Evolutionary conservation across 352 stramenopile genomes (phyloP), one percentile per base, ranked within the genome.

Genomic region (Pythium graminicola): DNA sequence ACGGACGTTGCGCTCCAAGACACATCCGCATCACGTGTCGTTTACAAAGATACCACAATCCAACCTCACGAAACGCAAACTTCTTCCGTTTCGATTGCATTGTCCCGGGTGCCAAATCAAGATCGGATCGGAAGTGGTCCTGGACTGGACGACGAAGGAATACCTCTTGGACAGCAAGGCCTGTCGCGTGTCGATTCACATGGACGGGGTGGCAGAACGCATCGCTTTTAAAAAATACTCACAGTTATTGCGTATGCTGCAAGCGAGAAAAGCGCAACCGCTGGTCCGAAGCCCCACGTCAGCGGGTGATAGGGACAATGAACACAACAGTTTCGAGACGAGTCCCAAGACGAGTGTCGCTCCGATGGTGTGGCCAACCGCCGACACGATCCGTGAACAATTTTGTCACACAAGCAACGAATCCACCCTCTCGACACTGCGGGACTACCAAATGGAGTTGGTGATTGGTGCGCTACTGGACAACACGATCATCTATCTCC

Each of bases 401-500:
- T 55, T 70, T 23, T 20, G 16, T 1, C 16, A 49, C 10, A n/a
- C 44, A 10, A 48, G 35, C 16, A 60, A 69, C 0, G 75, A 79
- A 5, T 45, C 20, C 11, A 64, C 49, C 14, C 70, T 88, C 50
- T 86, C 74, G 0, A 50, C 49, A 5, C 49, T 92, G 41, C 65
- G 78, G 31, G 39, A 60, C 10, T 92, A 92, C 32, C 81, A 92
- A 56, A 58, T 84, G 28, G 81, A 92, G 50, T 52, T 89, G 3
- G 70, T 70, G 24, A 28, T 92, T 2, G 86, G 73, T 24, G 74
- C 78, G 7, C 54, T 89, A 46, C 62, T 87, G 9, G 76, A 89
- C 46, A 92, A 89, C 60, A 87, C 78, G 3, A 83, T 92, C 40
- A 70, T 87, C 31, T 92, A 89, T 46, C 45, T 92, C 2, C 81